Base-by-base conservation (phyloP, 2,329 filamentous ascomycete genomes). In the Sporothrix pseudoabietina region DNA sequence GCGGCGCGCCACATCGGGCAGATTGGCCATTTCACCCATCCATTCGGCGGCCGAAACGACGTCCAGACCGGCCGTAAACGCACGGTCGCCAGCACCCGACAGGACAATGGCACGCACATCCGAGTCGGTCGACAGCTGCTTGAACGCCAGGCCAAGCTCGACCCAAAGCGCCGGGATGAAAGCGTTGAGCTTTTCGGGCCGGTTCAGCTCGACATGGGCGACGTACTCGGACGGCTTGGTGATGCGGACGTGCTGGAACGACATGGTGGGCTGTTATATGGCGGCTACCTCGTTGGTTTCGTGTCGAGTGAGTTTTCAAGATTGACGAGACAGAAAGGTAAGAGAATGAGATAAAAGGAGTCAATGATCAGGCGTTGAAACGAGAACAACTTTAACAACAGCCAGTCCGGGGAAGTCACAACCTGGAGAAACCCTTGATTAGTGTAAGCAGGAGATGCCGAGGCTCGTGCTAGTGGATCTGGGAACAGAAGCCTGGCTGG, bases 121-220 rank as follows among this genome's bases (percentile, higher is more conserved):
- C 0, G 91, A 84, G 82, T 94, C 91, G 74, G 83, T 80, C 57
- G 92, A 94, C 75, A 98, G 88, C 75, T 87, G 86, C 73, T 84
- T 82, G 84, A 98, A 96, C 77, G 97, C 85, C 14, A 81, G 79
- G 72, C 90, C 88, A 76, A 97, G 86, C 83, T 97, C 94, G 71
- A 91, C 84, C 94, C 94, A 98, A 90, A 98, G 95, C 71, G 88
- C 84, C 80, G 93, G 90, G 77, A 89, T 87, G 81, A 97, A 98
- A 76, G 94, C 90, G 81, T 98, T 98, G 81, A 98, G 85, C 84
- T 97, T 97, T 77, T 89, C 82, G 0, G 94, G 89, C 0, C 94
- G 89, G 84, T 97, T 94, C 83, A 97, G 97, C 83, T 98, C 91
- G 74, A 98, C 92, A 80, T 97, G 93, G n/a, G 91, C 92, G 68